Conservation (phyloP, 2,329 filamentous ascomycete genomes). For the Aspergillus sp. region DNA sequence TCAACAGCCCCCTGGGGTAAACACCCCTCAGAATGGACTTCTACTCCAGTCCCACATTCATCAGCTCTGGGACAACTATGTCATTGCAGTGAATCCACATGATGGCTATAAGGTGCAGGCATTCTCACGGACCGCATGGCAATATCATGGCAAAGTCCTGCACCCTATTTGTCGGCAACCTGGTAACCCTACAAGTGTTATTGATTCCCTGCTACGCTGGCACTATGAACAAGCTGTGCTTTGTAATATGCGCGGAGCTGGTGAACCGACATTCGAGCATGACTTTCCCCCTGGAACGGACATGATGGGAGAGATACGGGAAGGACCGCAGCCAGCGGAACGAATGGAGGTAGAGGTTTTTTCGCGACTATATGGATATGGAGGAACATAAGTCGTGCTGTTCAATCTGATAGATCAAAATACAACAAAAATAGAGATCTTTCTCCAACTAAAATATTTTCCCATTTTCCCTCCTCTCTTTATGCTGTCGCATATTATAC, state of each 20-base stretch:
- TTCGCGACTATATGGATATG: neutral
- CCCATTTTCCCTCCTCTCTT: no score
- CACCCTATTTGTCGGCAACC: conserved; percentile 5
- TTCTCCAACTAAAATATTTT: no score
- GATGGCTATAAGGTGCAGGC: conserved; percentile 1
- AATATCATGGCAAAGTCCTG: conserved; percentile 1
- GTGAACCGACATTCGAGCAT: conserved; percentile 14
- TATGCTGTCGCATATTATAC: no score
- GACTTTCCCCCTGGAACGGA: conserved; percentile 15
- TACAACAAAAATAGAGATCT: no score
- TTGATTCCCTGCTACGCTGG: conserved; percentile 11
- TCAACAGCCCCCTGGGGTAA: neutral
- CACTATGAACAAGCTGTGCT: conserved; percentile 17
- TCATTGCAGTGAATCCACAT: conserved; percentile 8
- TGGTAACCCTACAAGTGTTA: conserved; percentile 3
- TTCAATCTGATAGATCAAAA: no score
- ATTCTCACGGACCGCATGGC: neutral
- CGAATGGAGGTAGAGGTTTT: conserved; percentile 4
- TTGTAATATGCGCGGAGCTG: conserved; percentile 15
- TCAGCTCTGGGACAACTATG: conserved; percentile 7
- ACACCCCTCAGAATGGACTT: conserved; percentile 8
- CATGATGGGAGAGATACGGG: conserved; percentile 6
- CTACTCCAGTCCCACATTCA: conserved; percentile 4
- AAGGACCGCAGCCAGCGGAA: conserved; percentile 1
- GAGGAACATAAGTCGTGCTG: no score